Conservation (phyloP, 345 rosid species). For the Iberis pinnata region DNA sequence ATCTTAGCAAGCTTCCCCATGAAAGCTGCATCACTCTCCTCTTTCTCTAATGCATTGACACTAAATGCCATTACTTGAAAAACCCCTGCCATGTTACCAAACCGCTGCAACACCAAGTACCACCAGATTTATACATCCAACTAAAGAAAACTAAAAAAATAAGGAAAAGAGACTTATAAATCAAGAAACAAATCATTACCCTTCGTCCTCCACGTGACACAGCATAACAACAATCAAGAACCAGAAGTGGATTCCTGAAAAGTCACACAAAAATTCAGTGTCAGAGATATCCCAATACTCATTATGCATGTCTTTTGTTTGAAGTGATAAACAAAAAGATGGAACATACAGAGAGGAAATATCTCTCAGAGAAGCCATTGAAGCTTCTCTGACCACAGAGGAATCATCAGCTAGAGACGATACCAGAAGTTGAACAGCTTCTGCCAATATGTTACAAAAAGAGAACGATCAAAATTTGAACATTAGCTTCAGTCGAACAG, state of each 20-base stretch:
- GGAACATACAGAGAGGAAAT: conserved; percentile 52
- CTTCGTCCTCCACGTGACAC: conserved; percentile 87
- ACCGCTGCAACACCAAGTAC: conserved; percentile 46
- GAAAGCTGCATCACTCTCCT: conserved; percentile 63
- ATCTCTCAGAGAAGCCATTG: conserved; percentile 81
- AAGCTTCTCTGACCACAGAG: conserved; percentile 54
- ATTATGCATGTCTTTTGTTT: conserved; percentile 3
- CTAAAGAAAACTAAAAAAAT: conserved; percentile 1
- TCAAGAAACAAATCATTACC: conserved; percentile 34
- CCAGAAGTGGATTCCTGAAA: conserved; percentile 81
- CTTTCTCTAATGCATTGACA: conserved; percentile 51
- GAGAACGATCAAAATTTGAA: background rate
- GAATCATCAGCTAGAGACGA: conserved; percentile 88
- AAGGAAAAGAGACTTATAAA: background rate
- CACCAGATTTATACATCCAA: background rate
- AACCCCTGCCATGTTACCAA: conserved; percentile 87
- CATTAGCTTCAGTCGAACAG: conserved; percentile 15
- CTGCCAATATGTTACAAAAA: conserved; percentile 37
- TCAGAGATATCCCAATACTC: background rate
- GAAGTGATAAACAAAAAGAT: conserved; percentile 1
- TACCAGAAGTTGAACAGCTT: conserved; percentile 78
- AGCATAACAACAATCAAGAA: conserved; percentile 81
- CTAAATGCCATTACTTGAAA: conserved; percentile 90
- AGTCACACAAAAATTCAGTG: background rate
- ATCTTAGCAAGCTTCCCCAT: conserved; percentile 85